Percentiles rank a stretch among this genome's conserved stretches.
Evolutionary conservation across 371 early-diverging fungal species (phyloP).

Genomic region (Lichtheimia corymbifera): DNA sequence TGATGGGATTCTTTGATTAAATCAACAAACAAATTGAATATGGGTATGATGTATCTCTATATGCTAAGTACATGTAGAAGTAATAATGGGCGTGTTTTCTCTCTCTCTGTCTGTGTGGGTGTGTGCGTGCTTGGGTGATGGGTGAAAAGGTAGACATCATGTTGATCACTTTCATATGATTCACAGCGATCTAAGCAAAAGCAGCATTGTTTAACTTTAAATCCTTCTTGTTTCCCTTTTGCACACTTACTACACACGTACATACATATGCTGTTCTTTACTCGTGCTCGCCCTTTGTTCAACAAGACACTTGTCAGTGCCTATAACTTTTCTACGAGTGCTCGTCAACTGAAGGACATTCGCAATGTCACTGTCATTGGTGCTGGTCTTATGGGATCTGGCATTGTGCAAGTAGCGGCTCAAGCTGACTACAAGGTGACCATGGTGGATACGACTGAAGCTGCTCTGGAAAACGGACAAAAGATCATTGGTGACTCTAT

Average conservation of each 20-base stretch:
- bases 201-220: no score
- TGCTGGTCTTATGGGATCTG: conserved; percentile 93
- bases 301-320: conserved; percentile 1
- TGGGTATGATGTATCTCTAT: no score
- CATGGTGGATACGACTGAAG: conserved; percentile 82
- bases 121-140: no score
- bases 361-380: conserved; percentile 75
- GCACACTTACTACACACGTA: background rate
- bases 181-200: background rate
- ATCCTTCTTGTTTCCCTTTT: background rate
- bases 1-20: no score
- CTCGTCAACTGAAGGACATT: conserved; percentile 36
- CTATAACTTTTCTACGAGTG: conserved; percentile 23
- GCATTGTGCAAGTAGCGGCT: conserved; percentile 94
- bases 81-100: no score
- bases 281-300: background rate
- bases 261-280: background rate
- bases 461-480: conserved; percentile 75
- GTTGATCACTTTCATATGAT: background rate
- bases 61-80: no score
- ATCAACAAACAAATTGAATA: no score
- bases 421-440: conserved; percentile 80
- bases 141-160: no score
- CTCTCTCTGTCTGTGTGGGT: no score
- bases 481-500: conserved; percentile 81